Evolutionary conservation across 2,329 filamentous ascomycete genomes (phyloP).

Genomic region (Cyphellophora attinorum): DNA sequence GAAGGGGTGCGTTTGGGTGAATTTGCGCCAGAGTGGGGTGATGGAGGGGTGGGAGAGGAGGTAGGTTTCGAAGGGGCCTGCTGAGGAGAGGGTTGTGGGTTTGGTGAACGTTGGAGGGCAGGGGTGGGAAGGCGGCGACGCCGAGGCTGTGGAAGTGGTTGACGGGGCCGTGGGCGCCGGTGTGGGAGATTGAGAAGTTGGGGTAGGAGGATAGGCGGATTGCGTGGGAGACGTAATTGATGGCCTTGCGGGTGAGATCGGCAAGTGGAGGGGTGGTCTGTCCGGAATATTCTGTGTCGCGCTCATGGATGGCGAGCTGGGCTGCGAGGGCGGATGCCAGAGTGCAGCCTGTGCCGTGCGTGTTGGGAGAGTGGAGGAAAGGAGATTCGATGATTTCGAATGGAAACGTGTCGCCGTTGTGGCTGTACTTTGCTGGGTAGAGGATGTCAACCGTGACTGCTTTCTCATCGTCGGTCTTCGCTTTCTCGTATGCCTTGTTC

Average conservation of each 20-base stretch:
- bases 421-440: constrained; percentile 30
- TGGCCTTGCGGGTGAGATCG: constrained; percentile 32
- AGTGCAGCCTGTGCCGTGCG: constrained; percentile 91
- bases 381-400: constrained; percentile 56
- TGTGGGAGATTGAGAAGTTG: constrained; percentile 32
- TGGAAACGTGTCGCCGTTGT: constrained; percentile 42
- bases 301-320: constrained; percentile 38
- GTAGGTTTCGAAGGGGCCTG: constrained; percentile 76
- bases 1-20: constrained; percentile 75
- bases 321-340: constrained; percentile 67
- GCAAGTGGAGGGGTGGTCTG: neutral
- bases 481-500: constrained; percentile 50
- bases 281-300: too few species aligned
- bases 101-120: too few species aligned
- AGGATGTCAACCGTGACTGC: constrained; percentile 69
- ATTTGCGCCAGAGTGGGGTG: constrained; percentile 61
- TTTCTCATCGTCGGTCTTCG: constrained; percentile 48
- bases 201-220: constrained; percentile 47
- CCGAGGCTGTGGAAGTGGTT: constrained; percentile 59
- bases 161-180: constrained; percentile 54
- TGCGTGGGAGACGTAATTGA: constrained; percentile 51
- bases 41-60: constrained; percentile 67
- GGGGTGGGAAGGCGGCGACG: constrained; percentile 46
- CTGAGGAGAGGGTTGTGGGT: too few species aligned
- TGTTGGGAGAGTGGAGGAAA: constrained; percentile 67